Evolutionary conservation across 2,329 filamentous ascomycete genomes (phyloP), one percentile per base, ranked within the genome.

Genomic region (Clarireedia hainanense): DNA sequence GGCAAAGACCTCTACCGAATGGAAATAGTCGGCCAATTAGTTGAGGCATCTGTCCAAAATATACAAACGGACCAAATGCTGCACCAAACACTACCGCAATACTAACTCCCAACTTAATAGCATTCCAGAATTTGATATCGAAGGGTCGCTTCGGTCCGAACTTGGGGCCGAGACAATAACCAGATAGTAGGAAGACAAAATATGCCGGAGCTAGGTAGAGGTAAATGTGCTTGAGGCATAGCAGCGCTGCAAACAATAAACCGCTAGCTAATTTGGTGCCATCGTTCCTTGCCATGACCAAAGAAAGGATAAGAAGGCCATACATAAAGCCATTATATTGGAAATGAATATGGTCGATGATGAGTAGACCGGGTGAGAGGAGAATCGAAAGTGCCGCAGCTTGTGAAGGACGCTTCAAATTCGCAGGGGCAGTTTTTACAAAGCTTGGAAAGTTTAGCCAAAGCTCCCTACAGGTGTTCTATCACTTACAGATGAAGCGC

Each of bases 291-390:
- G 91, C 90, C 57, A 95, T 75, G 1, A 95, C 87, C 48, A 99
- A 79, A 2, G 94, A 97, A 53, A 92, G 77, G 39, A 97, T 81
- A 50, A 99, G 76, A 45, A 97, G 76, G 39, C 94, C 94, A 70
- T 97, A 99, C 73, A 99, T 83, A 73, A 91, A 91, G 42, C 94
- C 92, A 75, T 99, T 99, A 76, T 99, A 99, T 76, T 99, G 94
- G 71, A 99, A 99, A 71, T 96, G 91, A 61, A 96, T 92, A 70
- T 99, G 94, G 68, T 99, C 94, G 70, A 99, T 97, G 69, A 99
- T 95, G 58, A 99, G 78, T 37, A 99, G 81, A 2, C 92, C 94
- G 0, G 94, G 94, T 0, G 91, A 97, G 12, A 97, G 81, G 3
- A 97, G 76, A 57, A 99, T 85, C 1, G 92, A 96, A 55, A 97